Evolutionary conservation across 306 rosid genomes (phyloP).

Genomic region (Canavalia gladiata): DNA sequence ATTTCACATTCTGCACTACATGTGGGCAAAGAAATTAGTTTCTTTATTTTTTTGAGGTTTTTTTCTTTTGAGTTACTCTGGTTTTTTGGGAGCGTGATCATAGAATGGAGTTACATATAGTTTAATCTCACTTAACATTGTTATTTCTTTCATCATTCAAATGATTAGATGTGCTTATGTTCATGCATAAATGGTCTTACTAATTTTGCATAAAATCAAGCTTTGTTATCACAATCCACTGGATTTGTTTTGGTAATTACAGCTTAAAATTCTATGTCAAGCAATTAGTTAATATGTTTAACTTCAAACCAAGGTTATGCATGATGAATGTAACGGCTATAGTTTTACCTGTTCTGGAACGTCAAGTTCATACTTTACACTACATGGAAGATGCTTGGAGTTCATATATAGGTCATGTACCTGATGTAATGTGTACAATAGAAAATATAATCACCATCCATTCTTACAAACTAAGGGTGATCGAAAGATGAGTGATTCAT

Average conservation of each 20-base stretch:
- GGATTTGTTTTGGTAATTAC: neutral
- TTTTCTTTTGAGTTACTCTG: neutral
- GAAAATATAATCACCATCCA: neutral
- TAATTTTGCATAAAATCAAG: neutral
- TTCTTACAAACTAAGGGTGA: neutral
- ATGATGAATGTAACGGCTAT: neutral
- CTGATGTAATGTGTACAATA: neutral
- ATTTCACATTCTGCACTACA: constrained; percentile 8
- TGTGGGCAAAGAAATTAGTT: neutral
- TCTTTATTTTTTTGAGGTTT: neutral
- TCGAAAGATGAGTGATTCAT: neutral
- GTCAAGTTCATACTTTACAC: neutral
- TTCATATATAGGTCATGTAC: constrained; percentile 13
- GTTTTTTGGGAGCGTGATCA: constrained; percentile 32
- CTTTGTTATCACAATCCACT: neutral
- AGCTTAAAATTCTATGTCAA: constrained; percentile 10
- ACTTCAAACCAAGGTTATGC: constrained; percentile 9
- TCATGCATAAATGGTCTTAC: neutral
- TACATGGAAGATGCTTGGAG: constrained; percentile 31
- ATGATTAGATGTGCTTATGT: neutral
- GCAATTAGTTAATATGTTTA: constrained; percentile 1
- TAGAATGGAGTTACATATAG: neutral
- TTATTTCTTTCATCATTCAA: neutral
- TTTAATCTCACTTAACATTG: constrained; percentile 13
- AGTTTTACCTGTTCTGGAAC: constrained; percentile 7